Conservation (phyloP, 148 eudicot species). For the Talinum fruticosum region DNA sequence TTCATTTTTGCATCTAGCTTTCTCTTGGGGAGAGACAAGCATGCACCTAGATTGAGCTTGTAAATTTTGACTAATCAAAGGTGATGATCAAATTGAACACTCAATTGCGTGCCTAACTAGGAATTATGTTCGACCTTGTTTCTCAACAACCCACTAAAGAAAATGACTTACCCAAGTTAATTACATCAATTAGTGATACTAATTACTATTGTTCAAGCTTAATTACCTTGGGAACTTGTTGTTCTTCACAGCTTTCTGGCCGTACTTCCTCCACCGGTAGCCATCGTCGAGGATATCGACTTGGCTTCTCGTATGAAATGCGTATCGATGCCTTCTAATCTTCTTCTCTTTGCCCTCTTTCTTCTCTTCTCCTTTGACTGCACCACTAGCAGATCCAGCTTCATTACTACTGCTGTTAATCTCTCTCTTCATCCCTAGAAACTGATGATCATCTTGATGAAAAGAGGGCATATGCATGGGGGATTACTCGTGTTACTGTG, state of each 20-base stretch:
- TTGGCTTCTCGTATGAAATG: constrained; percentile 32
- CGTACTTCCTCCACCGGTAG: constrained; percentile 34
- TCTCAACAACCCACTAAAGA: not conserved
- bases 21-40: not conserved
- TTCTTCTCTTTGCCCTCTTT: constrained; percentile 14
- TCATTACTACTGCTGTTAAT: not conserved
- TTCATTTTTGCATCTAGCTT: not conserved
- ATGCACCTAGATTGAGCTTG: not conserved
- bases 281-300: constrained; percentile 34
- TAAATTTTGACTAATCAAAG: not conserved
- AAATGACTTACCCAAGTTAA: not conserved
- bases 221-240: constrained; percentile 30
- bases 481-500: not conserved
- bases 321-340: constrained; percentile 19
- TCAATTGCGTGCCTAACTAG: not conserved
- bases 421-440: not conserved
- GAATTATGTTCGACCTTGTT: not conserved
- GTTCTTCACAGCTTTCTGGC: constrained; percentile 35
- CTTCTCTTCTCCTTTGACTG: not conserved
- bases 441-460: not conserved
- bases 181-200: not conserved
- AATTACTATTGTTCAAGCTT: too few relatives aligned
- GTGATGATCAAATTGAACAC: not conserved
- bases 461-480: not conserved
- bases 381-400: not conserved